phyloP scores from a whole-genome alignment of 2,329 filamentous ascomycete species.

The Apiospora phragmitis region DNA sequence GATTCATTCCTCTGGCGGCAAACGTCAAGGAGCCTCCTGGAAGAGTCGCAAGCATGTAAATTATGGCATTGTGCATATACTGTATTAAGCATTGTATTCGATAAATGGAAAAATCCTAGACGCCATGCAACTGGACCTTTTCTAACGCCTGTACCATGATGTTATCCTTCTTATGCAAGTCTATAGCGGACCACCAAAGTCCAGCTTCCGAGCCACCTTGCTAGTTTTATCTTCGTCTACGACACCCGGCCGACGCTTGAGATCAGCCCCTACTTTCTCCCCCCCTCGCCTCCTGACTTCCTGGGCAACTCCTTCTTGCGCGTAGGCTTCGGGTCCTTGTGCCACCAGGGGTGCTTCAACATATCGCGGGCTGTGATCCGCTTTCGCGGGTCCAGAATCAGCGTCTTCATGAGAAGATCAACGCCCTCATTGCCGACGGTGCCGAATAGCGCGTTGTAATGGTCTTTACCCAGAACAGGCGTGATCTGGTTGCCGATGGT shows the following conservation, averaged over 20 bases:
- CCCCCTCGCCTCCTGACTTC: slow-evolving; percentile 63
- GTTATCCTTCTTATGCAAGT: not conserved
- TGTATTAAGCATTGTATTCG: slow-evolving; percentile 14
- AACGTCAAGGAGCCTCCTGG: not conserved
- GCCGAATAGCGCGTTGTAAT: slow-evolving; percentile 76
- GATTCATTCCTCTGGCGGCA: not conserved
- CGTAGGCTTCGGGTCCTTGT: slow-evolving; percentile 78
- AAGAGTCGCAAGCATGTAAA: slow-evolving; percentile 2
- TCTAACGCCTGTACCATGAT: slow-evolving; percentile 3
- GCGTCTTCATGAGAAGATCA: slow-evolving; percentile 82
- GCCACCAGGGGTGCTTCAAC: slow-evolving; percentile 85
- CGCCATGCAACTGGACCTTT: not conserved
- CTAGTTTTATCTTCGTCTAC: slow-evolving; percentile 67
- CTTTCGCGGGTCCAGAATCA: slow-evolving; percentile 83
- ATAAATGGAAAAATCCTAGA: slow-evolving; percentile 3
- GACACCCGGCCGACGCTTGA: slow-evolving; percentile 74
- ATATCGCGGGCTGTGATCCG: slow-evolving; percentile 76
- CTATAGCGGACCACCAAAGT: slow-evolving; percentile 60
- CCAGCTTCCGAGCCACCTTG: slow-evolving; percentile 80
- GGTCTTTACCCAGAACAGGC: slow-evolving; percentile 65
- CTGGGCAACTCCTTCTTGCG: slow-evolving; percentile 78
- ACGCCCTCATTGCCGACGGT: slow-evolving; percentile 81
- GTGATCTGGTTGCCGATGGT: slow-evolving; percentile 65
- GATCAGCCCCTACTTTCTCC: slow-evolving; percentile 77
- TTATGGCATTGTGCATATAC: slow-evolving; percentile 12